Conservation (phyloP, 257 asterid genomes). For the Fraxinus americana region DNA sequence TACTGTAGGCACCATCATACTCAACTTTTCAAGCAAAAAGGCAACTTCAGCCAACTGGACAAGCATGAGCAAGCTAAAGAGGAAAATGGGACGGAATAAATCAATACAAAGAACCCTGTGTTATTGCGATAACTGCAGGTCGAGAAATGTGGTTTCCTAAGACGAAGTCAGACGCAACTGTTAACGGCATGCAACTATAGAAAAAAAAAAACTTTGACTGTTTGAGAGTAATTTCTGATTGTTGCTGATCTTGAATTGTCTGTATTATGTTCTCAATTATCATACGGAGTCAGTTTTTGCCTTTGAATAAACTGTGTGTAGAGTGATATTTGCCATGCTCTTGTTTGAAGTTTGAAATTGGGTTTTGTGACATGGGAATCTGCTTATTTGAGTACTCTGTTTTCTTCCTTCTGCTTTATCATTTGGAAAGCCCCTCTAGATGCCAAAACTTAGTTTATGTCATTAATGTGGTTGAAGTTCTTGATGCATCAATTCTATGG, state of each 20-base stretch:
- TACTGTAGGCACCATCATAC: slow-evolving; percentile 84
- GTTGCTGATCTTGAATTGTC: slow-evolving; percentile 6
- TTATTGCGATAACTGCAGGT: neutral
- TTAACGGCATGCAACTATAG: neutral
- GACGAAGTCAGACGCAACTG: neutral
- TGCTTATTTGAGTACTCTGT: neutral
- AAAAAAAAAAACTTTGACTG: neutral
- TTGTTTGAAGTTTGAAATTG: neutral
- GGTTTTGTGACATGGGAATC: neutral
- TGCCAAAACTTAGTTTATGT: neutral
- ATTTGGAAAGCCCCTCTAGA: neutral
- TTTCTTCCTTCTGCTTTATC: neutral
- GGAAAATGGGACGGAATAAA: slow-evolving; percentile 36
- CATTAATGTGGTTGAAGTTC: too few species aligned
- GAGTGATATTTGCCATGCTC: neutral
- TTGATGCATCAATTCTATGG: too few species aligned
- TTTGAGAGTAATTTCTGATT: slow-evolving; percentile 11
- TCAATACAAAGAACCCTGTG: neutral
- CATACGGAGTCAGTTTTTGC: neutral
- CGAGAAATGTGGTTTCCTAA: neutral
- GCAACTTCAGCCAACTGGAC: slow-evolving; percentile 71
- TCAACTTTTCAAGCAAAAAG: slow-evolving; percentile 77
- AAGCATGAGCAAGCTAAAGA: slow-evolving; percentile 43
- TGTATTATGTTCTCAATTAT: neutral
- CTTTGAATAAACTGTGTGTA: neutral